These are phyloP conservation scores for Haberlea rhodopensis DNA, from an alignment of 257 asterid genomes.

Conservation along the genomic window DNA sequence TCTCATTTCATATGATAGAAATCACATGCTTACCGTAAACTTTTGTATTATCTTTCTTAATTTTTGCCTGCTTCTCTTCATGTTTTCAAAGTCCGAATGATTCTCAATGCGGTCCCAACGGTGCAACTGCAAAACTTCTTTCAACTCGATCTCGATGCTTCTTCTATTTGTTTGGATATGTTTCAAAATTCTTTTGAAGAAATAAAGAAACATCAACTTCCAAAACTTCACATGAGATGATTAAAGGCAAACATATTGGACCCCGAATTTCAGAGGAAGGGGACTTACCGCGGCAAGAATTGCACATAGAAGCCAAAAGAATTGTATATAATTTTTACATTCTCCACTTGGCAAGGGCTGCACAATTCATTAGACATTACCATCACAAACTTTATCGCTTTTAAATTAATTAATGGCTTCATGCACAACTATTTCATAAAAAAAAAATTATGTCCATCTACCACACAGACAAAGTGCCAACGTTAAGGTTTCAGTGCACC, in stretches of 20 bases:
- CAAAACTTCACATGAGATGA: constrained; percentile 15
- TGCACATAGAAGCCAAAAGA: constrained; percentile 80
- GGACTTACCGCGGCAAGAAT: constrained; percentile 67
- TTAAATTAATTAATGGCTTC: background rate
- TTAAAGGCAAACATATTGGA: constrained; percentile 2
- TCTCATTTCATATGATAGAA: constrained; percentile 7
- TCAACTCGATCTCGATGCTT: constrained; percentile 68
- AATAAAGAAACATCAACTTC: constrained; percentile 20
- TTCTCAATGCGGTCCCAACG: constrained; percentile 72
- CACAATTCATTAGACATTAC: constrained; percentile 29
- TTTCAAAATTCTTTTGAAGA: constrained; percentile 50
- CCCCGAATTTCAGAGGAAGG: constrained; percentile 6
- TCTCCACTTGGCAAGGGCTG: constrained; percentile 60
- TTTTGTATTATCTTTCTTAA: constrained; percentile 68
- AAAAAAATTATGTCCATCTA: background rate
- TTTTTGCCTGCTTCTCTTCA: constrained; percentile 70
- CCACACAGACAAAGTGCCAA: background rate
- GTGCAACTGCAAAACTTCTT: constrained; percentile 65
- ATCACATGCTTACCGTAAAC: constrained; percentile 56
- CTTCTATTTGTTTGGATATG: constrained; percentile 53
- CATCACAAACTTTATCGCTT: background rate
- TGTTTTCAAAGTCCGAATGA: constrained; percentile 55
- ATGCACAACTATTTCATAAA: background rate
- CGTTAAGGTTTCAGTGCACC: constrained; percentile 38
- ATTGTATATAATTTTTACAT: constrained; percentile 69